Percentiles rank a stretch among this genome's conserved stretches.
Evolutionary conservation across 306 rosid species (phyloP).

Genomic region (Inga oerstediana): DNA sequence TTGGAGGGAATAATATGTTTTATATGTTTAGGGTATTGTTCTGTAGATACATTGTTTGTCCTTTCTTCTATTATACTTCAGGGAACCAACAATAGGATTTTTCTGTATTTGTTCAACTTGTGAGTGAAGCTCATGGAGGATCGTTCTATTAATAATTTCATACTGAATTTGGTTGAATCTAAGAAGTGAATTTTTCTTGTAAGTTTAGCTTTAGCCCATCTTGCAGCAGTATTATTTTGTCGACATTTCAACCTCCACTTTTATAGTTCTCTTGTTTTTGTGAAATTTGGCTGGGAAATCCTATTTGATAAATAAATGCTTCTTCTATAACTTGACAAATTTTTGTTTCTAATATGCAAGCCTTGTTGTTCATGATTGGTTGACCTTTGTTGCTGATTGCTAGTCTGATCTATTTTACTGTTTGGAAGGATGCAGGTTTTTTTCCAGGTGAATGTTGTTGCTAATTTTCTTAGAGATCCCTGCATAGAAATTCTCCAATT

Average conservation of each 20-base stretch:
- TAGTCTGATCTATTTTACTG: slow-evolving; percentile 61
- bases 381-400: slow-evolving; percentile 34
- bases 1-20: background rate
- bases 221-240: slow-evolving; percentile 7
- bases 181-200: slow-evolving; percentile 4
- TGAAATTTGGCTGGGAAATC: slow-evolving; percentile 20
- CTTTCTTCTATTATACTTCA: slow-evolving; percentile 13
- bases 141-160: background rate
- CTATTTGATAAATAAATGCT: slow-evolving; percentile 20
- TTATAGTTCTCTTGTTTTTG: slow-evolving; percentile 24
- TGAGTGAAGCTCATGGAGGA: slow-evolving; percentile 5
- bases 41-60: slow-evolving; percentile 4
- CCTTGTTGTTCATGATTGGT: slow-evolving; percentile 29
- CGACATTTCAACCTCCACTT: slow-evolving; percentile 4
- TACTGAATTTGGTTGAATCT: slow-evolving; percentile 25
- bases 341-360: slow-evolving; percentile 26
- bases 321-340: background rate
- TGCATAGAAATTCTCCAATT: slow-evolving; percentile 93
- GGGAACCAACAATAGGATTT: slow-evolving; percentile 2
- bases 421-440: slow-evolving; percentile 95
- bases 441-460: slow-evolving; percentile 84
- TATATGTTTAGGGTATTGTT: background rate
- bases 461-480: slow-evolving; percentile 71
- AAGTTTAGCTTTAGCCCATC: slow-evolving; percentile 7
- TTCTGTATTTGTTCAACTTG: background rate